Percentiles rank a stretch among this genome's conserved stretches.
Evolutionary conservation across 257 asterid genomes (phyloP).

Genomic region (Solanum tarapatanum): DNA sequence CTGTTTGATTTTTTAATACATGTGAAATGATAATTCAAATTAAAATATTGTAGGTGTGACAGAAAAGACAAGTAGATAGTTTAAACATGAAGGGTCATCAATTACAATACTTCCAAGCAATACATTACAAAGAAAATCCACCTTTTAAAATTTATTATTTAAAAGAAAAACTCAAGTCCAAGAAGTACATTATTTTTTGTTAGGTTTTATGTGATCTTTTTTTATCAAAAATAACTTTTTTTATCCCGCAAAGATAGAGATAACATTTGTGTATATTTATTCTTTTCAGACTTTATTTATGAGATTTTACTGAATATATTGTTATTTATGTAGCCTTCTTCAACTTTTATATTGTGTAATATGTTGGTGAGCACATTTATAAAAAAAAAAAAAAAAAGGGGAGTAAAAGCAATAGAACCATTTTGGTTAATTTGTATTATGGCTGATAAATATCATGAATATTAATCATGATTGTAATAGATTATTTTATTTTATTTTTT

Average conservation of each 20-base stretch:
- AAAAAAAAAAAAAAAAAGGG: not conserved
- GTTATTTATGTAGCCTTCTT: not conserved
- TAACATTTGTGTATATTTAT: fast-evolving
- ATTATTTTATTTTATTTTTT: not conserved
- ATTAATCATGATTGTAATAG: not conserved
- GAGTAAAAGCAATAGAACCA: not conserved
- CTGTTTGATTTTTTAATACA: not conserved
- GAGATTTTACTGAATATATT: not conserved
- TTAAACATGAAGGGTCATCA: slow-evolving; percentile 2
- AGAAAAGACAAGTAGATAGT: not conserved
- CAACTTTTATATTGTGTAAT: not conserved
- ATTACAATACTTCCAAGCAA: slow-evolving; percentile 1
- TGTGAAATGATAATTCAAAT: not conserved
- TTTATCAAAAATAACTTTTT: not conserved
- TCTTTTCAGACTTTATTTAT: fast-evolving
- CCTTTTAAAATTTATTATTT: not conserved
- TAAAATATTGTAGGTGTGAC: not conserved
- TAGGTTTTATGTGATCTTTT: not conserved
- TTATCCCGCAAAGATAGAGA: not conserved
- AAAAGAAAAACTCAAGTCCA: not conserved
- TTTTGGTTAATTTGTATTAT: not conserved
- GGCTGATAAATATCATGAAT: not conserved
- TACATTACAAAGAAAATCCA: not conserved
- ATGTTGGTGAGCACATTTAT: not conserved
- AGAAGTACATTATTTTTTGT: not conserved